Base-by-base conservation (phyloP, 306 rosid species). In the Casuarina cunninghamiana region DNA sequence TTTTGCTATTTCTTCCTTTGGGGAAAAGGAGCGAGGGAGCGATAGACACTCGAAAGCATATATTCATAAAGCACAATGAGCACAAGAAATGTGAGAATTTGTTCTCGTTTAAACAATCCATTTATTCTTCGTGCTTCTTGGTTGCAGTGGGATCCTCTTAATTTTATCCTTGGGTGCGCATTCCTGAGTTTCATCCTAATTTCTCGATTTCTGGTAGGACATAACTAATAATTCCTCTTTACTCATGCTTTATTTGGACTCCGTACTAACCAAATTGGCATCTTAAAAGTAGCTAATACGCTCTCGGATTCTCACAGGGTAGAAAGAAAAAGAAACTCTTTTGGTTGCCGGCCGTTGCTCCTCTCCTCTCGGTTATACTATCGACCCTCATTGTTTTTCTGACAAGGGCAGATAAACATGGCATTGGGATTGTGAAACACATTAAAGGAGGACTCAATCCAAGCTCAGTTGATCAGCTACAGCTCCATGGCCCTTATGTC, bases 311-410 rank as follows among this genome's bases (percentile, higher is more conserved):
- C 53, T 6, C 63, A 3, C 90, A 92, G 97, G 90, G 89, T 60
- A 86, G 76, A 80, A 89, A 49, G 85, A 89, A 82, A 84, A 89
- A 79, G 88, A 88, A 86, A 35, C 67, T 94, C 43, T 91, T 92
- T 83, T 90, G 98, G 97, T 77, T 94, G 85, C 81, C 96, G 61
- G 92, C 97, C 54, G 82, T 91, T 13, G 81, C 97, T 26, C 97
- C 98, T 78, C 89, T 95, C 2, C 13, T 87, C 3, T 90, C 91
- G 0, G 93, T 95, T 39, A 74, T 91, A 67, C 1, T 89, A 10
- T 89, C 98, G 19, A 95, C 98, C 1, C 73, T 89, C 0, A 8
- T 82, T 48, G 98, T 95, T 16, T 95, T 48, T 79, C 72, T 91
- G 37, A 85, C 89, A 45, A 72, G 82, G 51, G 97, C 91, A 0